Evolutionary conservation across 495 filamentous ascomycete genomes (phyloP), one percentile per base, ranked within the genome.

Genomic region (Penicillium bialowiezense): DNA sequence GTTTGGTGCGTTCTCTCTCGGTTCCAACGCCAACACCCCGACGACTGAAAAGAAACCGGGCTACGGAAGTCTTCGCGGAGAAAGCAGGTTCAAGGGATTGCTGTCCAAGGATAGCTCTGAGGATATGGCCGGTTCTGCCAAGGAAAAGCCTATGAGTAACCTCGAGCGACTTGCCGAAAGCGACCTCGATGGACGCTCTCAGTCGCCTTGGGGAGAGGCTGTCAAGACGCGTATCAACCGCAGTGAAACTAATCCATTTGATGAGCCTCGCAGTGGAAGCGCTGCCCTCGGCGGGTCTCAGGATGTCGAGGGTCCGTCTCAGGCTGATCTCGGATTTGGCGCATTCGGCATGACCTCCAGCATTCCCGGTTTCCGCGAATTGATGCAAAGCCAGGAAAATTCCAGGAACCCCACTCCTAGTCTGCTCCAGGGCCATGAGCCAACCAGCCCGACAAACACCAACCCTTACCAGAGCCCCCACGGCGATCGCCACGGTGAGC

Each of bases 381-480:
- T 80, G 55, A 74, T 81, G 62, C 78, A 77, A 50, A 76, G 80
- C 45, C 73, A 79, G 19, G 79, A 86, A 38, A 73, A 72, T 39
- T 79, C 76, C 10, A 72, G 78, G 29, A 80, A 85, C 60, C 74
- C 76, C 54, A 83, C 75, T 56, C 78, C 73, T 36, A 77, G 73
- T 42, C 70, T 77, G 33, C 68, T 74, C 44, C 77, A 78, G 40
- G 76, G 69, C 40, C 73, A 79, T 45, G 88, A 90, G 52, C 85
- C 85, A 6, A 79, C 88, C 51, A 97, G 95, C 60, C 95, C 93
- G 29, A 93, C 92, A 0, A 90, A 96, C 51, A 97, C 93, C 1
- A 98, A 98, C 65, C 95, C 93, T n/a, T 98, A 91, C 60, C 87
- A 88, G 54, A 97, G 92, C 65, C 95, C 93, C 7, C 83, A 88